Conservation (phyloP, 257 asterid genomes). For the Lycium ferocissimum region DNA sequence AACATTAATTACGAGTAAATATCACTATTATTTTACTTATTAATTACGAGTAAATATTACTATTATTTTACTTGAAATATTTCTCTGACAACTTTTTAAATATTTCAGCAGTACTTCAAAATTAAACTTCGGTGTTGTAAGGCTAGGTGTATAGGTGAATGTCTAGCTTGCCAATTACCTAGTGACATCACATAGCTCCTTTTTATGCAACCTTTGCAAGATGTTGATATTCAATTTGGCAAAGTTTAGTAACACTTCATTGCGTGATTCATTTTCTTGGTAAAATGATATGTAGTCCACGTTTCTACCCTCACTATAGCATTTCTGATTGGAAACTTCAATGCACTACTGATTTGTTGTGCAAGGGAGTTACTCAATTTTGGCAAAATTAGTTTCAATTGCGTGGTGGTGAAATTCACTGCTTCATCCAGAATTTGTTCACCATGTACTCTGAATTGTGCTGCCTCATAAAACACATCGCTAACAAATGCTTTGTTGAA, state of each 20-base stretch:
- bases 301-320: conserved; percentile 38
- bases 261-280: too few species aligned
- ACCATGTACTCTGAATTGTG: background rate
- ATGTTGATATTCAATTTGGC: conserved; percentile 40
- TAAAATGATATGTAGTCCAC: conserved; percentile 23
- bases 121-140: too few species aligned
- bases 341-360: conserved; percentile 28
- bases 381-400: conserved; percentile 14
- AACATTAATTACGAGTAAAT: too few species aligned
- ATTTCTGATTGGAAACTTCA: conserved; percentile 35
- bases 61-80: background rate
- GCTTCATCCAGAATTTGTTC: too few species aligned
- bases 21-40: background rate
- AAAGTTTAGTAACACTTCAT: too few species aligned
- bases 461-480: background rate
- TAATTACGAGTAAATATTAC: too few species aligned
- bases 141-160: too few species aligned
- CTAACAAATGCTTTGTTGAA: background rate
- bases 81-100: too few species aligned
- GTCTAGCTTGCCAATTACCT: background rate
- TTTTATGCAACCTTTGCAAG: conserved; percentile 35
- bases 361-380: conserved; percentile 6
- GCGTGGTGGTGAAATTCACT: conserved; percentile 23
- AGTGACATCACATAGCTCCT: conserved; percentile 36
- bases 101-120: too few species aligned